Base-by-base conservation (phyloP, 345 rosid species). In the Dipteronia sinensis region DNA sequence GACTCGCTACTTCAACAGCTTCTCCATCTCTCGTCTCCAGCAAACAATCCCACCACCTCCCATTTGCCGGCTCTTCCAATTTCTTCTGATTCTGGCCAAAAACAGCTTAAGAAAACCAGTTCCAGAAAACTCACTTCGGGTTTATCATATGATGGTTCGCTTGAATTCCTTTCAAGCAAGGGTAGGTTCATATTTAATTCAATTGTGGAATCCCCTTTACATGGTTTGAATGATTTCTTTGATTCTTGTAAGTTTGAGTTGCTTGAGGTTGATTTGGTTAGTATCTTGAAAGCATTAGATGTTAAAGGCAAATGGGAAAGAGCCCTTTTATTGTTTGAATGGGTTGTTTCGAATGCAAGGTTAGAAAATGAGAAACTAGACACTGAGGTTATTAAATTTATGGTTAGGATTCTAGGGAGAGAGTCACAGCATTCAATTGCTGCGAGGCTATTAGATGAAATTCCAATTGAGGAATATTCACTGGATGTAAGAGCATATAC, bases 401-500 rank as follows among this genome's bases (percentile, higher is more conserved):
- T 91, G 71, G 93, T 85, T 66, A 88, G 90, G 71, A 90, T 93
- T 80, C 82, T 95, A 34, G 98, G 97, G 65, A 91, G 92, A 81
- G 94, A 95, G 47, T 89, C 95, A 2, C 97, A 90, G 40, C 87
- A 89, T 85, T 79, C 86, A 3, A 66, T 87, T 82, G 98, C 93
- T 40, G 85, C 90, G 64, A 91, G 86, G 83, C 79, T 95, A 83
- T 90, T 93, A 65, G 98, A 90, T 78, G 42, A 34, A 75, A 86
- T 95, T 84, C 89, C 89, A 22, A 77, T 93, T 5, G 85, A 88
- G 51, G 90, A 89, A 0, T 89, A 89, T 73, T 67, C 65, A 2
- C 86, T 93, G 0, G 98, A 93, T 86, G 88, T 93, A 46, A 90
- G 95, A 64, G 94, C 98, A 10, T 91, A 83, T 69, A 95, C 98